Evolutionary conservation across 2,329 filamentous ascomycete species (phyloP), one percentile per base, ranked within the genome.

Genomic region (Fusarium tanahbumbuense): DNA sequence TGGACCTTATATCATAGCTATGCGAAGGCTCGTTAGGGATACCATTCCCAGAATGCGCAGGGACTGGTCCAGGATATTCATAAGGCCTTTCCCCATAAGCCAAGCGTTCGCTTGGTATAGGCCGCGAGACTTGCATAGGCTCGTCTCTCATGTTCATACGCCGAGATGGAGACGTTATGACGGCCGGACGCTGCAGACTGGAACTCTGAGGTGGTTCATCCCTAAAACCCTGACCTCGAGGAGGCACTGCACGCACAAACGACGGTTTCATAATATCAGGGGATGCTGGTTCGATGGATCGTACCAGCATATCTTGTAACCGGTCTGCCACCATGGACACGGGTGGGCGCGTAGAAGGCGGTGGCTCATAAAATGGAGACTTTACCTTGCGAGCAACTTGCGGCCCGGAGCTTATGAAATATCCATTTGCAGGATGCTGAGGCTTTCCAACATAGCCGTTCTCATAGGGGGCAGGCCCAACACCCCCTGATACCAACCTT

Each of bases 221-320:
- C 56, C 63, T 64, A 18, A 71, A 67, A 13, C 60, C 67, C 28
- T 76, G 73, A 13, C 64, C 63, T 55, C 76, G 75, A 20, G 76
- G 75, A 13, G 78, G 78, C 30, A 79, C 60, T 30, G 75, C 55
- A 60, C 78, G 79, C 44, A 81, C 71, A 71, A 80, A 81, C 2
- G 77, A 77, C 6, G 80, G 78, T 58, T 72, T 75, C 74, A 77
- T 77, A 22, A 72, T 55, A 25, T 76, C 70, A 8, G 82, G 82
- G 34, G 83, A 84, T 9, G 54, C 70, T 22, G 81, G 80, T 67
- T 86, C 85, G 68, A 85, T 82, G 9, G 84, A 86, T 11, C 74
- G 82, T 16, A 86, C 78, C 63, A 84, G 74, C 70, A 82, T 78
- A 41, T 86, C 84, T 68, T 82, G 80, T 15, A 79, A 37, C 62